phyloP scores from a whole-genome alignment of 495 filamentous ascomycete species.

The Podospora australis region DNA sequence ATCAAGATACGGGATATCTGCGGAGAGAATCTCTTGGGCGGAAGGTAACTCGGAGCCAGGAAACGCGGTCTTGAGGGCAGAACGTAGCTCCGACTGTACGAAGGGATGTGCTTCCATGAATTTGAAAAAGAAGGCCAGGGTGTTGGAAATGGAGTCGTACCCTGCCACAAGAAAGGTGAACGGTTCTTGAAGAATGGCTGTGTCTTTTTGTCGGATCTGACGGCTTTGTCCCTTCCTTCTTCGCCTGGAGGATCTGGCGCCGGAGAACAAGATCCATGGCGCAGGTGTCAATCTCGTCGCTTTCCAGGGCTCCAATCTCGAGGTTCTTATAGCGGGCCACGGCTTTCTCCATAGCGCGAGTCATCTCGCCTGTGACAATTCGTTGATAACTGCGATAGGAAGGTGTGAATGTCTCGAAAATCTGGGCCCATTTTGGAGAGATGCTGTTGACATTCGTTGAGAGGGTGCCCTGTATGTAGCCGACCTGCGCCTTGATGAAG shows the following conservation, averaged over 20 bases:
- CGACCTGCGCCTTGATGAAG: slow-evolving; percentile 17
- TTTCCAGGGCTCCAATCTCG: slow-evolving; percentile 10
- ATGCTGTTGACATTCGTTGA: slow-evolving; percentile 5
- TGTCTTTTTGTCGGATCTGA: slow-evolving; percentile 22
- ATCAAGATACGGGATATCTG: slow-evolving; percentile 34
- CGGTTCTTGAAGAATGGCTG: slow-evolving; percentile 24
- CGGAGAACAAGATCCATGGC: slow-evolving; percentile 34
- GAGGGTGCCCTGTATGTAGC: slow-evolving; percentile 19
- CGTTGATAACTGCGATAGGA: slow-evolving; percentile 18
- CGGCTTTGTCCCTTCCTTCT: slow-evolving; percentile 18
- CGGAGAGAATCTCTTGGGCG: slow-evolving; percentile 22
- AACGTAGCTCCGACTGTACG: slow-evolving; percentile 23
- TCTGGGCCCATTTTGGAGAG: slow-evolving; percentile 9
- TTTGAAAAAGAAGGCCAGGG: slow-evolving; percentile 30
- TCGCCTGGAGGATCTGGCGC: slow-evolving; percentile 22
- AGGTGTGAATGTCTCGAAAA: slow-evolving; percentile 15
- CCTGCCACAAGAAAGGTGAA: slow-evolving; percentile 17
- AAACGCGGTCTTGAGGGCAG: slow-evolving; percentile 17
- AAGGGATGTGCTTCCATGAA: slow-evolving; percentile 25
- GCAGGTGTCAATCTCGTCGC: slow-evolving; percentile 24
- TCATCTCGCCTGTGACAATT: slow-evolving; percentile 16
- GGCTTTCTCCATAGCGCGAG: slow-evolving; percentile 16
- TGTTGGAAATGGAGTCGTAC: slow-evolving; percentile 24
- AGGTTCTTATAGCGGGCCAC: slow-evolving; percentile 16
- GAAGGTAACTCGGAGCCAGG: slow-evolving; percentile 12